Base-by-base conservation (phyloP, 805 yeast genomes). In the Kuraishia piskuri region DNA sequence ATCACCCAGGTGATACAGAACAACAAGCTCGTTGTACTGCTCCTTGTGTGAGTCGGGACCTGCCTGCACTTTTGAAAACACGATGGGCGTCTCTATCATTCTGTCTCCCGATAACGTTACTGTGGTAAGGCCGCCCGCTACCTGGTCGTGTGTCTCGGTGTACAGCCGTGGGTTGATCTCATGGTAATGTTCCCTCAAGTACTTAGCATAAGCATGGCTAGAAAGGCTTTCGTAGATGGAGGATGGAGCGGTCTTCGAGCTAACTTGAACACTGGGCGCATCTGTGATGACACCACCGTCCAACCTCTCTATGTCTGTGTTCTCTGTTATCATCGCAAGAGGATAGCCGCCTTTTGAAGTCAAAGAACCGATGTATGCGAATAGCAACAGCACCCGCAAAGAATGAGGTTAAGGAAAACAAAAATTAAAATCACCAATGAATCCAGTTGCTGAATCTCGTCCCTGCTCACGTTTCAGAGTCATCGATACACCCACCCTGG, bases 1-100 rank as follows among this genome's bases (percentile, higher is more conserved):
- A 17, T 67, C 66, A 3, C 83, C 83, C 25, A 79, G 59, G 53
- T 72, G 75, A 60, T 76, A 76, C 56, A 77, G 69, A 14, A 74
- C 73, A 2, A 77, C 61, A 51, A 77, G 59, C 56, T 75, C 76
- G 19, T 77, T 76, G 3, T 68, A 64, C 2, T 64, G 52, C 6
- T 31, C 40, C 40, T 31, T 31, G 40, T 31, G 14, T 31, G 40
- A 31, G 17, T 31, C 40, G 2, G 22, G 12, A 22, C 44, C 49
- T 6, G 31, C 12, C 22, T 55, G 53, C 20, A 47, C 46, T 17
- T 47, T 25, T 2, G 57, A 50, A 26, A 52, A 56, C 4, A 54
- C 53, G 22, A 56, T 23, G 12, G 58, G 58, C 14, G 50, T 22
- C 2, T 50, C 53, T 19, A 56, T 56, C 57, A 52, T 52, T 9